Base-by-base conservation (phyloP, 2,329 filamentous ascomycete species). In the Cladophialophora immunda region DNA sequence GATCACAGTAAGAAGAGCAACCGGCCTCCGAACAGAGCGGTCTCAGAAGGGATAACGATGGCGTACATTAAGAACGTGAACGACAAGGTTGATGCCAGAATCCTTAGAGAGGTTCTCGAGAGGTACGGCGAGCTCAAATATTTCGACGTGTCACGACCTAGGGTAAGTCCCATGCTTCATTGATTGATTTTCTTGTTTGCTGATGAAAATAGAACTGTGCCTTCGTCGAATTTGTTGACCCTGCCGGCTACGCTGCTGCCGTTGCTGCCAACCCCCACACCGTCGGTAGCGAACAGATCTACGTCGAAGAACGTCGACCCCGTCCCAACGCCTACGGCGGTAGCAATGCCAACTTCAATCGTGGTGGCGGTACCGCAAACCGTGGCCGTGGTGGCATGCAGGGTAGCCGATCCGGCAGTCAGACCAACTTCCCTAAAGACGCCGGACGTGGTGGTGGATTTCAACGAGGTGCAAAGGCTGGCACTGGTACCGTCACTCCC, bases 1-100 rank as follows among this genome's bases (percentile, higher is more conserved):
- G 87, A 89, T 64, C 91, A 97, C 79, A 90, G 90, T 74, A 95
- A 95, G 85, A 90, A 92, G 77, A 92, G 95, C 78, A 90, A 89
- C 75, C 89, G 92, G 70, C 87, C 89, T 62, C 84, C 88, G 73
- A 84, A 88, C 64, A 83, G 83, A 58, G 79, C 84, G 29, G 77
- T 82, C 55, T 91, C 94, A 75, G 91, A 92, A 75, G 90, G 94
- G 70, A 88, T 88, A 69, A 90, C 90, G 62, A 87, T 93, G 73
- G 95, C 91, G 22, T 98, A 97, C 80, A 93, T 99, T 80, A 97
- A 97, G 85, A 97, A 94, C 74, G 94, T 98, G 58, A 94, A 90
- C 58, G 93, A 97, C 36, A 94, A 93, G 81, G 90, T 99, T 60
- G 87, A 92, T 76, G 86, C 89, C 15, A 87, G 88, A 47, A 87